Base-by-base conservation (phyloP, 768 basidiomycete species). In the Pleurotus ostreatus region DNA sequence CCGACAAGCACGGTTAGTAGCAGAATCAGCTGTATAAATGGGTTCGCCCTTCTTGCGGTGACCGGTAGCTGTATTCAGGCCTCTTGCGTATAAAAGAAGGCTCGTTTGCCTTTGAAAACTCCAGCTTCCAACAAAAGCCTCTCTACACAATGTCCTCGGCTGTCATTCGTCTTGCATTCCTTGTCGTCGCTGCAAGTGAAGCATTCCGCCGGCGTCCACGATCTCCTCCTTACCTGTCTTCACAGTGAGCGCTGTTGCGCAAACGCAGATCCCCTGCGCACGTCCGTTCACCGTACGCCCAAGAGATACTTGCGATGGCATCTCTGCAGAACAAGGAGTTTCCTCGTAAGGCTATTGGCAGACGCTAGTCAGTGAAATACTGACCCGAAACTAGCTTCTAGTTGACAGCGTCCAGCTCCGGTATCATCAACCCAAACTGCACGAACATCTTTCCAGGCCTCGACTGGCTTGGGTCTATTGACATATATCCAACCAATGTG, bases 231-330 rank as follows among this genome's bases (percentile, higher is more conserved):
- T 44, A 22, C 9, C 41, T 16, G 8, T 44, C 15, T 16, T 37
- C 16, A n/a, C 16, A 51, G 59, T 43, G 13, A 15, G 25, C 34
- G 55, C 58, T 58, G 49, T 60, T 16, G 45, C 57, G 13, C 46
- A 48, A 41, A 16, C 18, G 13, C 49, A 51, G 30, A 22, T 51
- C 37, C 49, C 46, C 13, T 88, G 85, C 59, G 73, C 74, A 13
- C 76, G 82, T 57, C 78, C 66, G 62, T 82, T 80, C 60, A 77
- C 74, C n/a, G 77, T 88, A 37, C 60, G 67, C 23, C 43, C 65
- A 4, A 78, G 78, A 5, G 82, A 86, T 65, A 80, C 74, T 55
- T 88, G 86, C 66, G 77, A 83, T 64, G 66, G 59, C 26, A 85
- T 85, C 64, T 82, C 77, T 22, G 73, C 72, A 4, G 66, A 70